Base-by-base conservation (phyloP, 331 rosid species). In the Dryas integrifolia region DNA sequence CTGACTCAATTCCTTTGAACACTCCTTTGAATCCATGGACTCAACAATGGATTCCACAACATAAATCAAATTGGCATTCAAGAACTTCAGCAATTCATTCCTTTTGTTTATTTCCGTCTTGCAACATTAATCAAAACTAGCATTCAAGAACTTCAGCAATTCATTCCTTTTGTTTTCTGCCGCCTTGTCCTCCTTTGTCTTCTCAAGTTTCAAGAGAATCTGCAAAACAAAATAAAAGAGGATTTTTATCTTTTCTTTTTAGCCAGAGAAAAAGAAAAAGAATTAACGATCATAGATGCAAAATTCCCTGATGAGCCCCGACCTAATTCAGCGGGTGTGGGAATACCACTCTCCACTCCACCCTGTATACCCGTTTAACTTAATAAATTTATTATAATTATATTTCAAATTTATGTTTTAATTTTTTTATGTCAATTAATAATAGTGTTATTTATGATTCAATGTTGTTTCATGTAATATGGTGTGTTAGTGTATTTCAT, bases 101-200 rank as follows among this genome's bases (percentile, higher is more conserved):
- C 99, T 84, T 82, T 89, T 95, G 86, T 85, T 90, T 75, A 91
- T 97, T 1, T 96, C 99, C 50, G 47, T 76, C 84, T 88, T 92
- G 79, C 91, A 30, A 30, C 58, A 82, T 88, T 87, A 91, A 77
- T 89, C 98, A 76, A 91, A 88, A 86, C 97, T 95, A 74, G 99
- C 97, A 84, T 95, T 95, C 80, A 95, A 85, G 79, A 95, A 95
- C 76, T 88, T 88, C 77, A 95, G 84, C 78, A 95, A 78, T 81
- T 95, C 99, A 70, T 84, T 95, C 89, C 99, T 84, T 82, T 89
- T 95, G 86, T 84, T 90, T 75, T 95, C 99, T 1, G 97, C 99
- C 44, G 47, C 77, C 84, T 89, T 92, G 79, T 95, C 97, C 77
- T 95, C 99, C 85, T 92, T 95, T 16, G 98, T 81, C 85, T 91